Percentiles rank a stretch among this genome's conserved stretches.
Conservation (phyloP, 306 rosid genomes). For the Hippophae rhamnoides region DNA sequence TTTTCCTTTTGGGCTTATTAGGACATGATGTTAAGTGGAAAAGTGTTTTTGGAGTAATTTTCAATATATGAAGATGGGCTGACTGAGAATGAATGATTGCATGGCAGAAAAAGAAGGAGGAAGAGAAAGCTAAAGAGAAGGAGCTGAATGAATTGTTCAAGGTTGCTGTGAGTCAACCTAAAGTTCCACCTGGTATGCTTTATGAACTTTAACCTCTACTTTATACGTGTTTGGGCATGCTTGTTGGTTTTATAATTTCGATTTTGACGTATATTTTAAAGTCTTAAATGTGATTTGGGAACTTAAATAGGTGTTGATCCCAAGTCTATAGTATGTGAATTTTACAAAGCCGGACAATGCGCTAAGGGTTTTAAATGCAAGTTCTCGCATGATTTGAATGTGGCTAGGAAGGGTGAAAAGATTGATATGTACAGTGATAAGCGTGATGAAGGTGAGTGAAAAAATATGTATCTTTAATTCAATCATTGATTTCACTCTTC, state of each 20-base stretch:
- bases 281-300: slow-evolving; percentile 14
- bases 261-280: slow-evolving; percentile 6
- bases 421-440: slow-evolving; percentile 85
- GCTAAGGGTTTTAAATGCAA: slow-evolving; percentile 96
- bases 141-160: slow-evolving; percentile 88
- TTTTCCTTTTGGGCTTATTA: neutral
- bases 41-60: neutral
- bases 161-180: slow-evolving; percentile 87
- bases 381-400: slow-evolving; percentile 92
- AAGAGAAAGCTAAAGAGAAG: slow-evolving; percentile 84
- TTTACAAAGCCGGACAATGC: slow-evolving; percentile 85
- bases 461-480: neutral
- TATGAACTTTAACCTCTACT: neutral
- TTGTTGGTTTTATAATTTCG: slow-evolving; percentile 1
- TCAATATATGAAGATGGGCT: neutral
- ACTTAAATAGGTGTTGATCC: slow-evolving; percentile 88
- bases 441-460: slow-evolving; percentile 64
- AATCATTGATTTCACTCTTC: slow-evolving; percentile 8
- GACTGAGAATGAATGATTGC: slow-evolving; percentile 6
- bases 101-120: slow-evolving; percentile 91
- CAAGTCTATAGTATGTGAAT: slow-evolving; percentile 87
- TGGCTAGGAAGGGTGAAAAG: slow-evolving; percentile 98
- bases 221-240: neutral
- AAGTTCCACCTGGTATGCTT: slow-evolving; percentile 76
- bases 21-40: neutral